Base-by-base conservation (phyloP, 805 yeast genomes). In the Yarrowia porcina region DNA sequence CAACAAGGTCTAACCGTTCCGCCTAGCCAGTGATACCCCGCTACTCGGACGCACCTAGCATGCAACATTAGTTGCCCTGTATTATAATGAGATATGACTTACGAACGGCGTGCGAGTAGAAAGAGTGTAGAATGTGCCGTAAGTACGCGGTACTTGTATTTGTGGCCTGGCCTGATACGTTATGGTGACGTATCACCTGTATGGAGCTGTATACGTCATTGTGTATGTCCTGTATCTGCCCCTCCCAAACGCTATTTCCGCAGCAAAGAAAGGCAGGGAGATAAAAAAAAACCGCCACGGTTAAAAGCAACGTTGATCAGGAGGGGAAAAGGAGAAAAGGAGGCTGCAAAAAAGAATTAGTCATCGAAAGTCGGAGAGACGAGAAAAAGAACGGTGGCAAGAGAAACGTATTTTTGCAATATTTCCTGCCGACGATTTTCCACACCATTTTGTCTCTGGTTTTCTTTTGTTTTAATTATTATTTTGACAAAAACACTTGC, bases 1-100 rank as follows among this genome's bases (percentile, higher is more conserved):
- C 57, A 80, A 83, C 68, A 85, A 86, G 77, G 89, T 88, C 54
- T 86, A 76, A 64, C 15, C 9, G 25, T 39, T n/a, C 15, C 21
- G 21, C 15, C 21, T 27, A 6, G n/a, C 44, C 15, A 13, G 25
- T 38, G 44, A 20, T 20, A 21, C 21, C 49, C 49, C 32, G 18
- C 28, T 13, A n/a, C 3, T 17, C 49, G 28, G 30, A n/a, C 49
- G 12, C 25, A 17, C 38, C 12, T 47, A 47, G 54, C 54, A 47
- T 47, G 54, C 54, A 32, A 47, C 27, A 13, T 8, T 12, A 21
- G 27, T 30, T 33, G 56, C 56, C 56, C 56, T 49, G 56, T 49
- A 49, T 21, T 49, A 32, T 49, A 49, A 49, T 49, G 56, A 49
- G 56, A 49, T 49, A 49, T 49, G 56, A 49, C 30, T 11, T 13